phyloP scores from a whole-genome alignment of 169 alveolate genomes.

The Plasmodium ovale region DNA sequence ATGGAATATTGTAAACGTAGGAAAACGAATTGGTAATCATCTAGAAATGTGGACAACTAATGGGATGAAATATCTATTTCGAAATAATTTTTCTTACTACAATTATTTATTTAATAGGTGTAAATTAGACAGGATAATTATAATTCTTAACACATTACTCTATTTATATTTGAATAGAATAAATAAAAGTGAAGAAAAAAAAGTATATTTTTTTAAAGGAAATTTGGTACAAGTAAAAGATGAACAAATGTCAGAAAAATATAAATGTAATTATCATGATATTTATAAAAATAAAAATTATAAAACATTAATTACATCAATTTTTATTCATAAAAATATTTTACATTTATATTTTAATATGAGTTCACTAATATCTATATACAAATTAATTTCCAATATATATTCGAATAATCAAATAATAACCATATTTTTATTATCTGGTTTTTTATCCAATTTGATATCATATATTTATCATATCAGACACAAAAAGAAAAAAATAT shows the following conservation, averaged over 20 bases:
- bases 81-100: constrained; percentile 5
- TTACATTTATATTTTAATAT: constrained; percentile 76
- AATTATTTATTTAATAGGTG: constrained; percentile 64
- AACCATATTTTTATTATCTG: constrained; percentile 45
- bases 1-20: constrained; percentile 19
- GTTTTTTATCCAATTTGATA: constrained; percentile 40
- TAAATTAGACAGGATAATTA: constrained; percentile 62
- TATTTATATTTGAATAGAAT: constrained; percentile 53
- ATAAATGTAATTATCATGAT: constrained; percentile 73
- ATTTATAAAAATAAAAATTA: constrained; percentile 64
- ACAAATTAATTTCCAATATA: constrained; percentile 32
- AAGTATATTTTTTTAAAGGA: constrained; percentile 65
- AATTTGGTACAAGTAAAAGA: constrained; percentile 47
- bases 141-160: constrained; percentile 22
- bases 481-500: constrained; percentile 29
- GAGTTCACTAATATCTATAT: constrained; percentile 74
- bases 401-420: constrained; percentile 66
- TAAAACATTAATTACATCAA: constrained; percentile 67
- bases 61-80: constrained; percentile 22
- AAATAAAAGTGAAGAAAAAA: constrained; percentile 56
- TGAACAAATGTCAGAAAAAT: constrained; percentile 67
- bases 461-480: constrained; percentile 33
- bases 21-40: neutral
- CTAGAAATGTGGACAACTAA: constrained; percentile 6
- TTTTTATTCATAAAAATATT: constrained; percentile 71